Base-by-base conservation (phyloP, 305 asterid genomes). In the Andrographis paniculata region DNA sequence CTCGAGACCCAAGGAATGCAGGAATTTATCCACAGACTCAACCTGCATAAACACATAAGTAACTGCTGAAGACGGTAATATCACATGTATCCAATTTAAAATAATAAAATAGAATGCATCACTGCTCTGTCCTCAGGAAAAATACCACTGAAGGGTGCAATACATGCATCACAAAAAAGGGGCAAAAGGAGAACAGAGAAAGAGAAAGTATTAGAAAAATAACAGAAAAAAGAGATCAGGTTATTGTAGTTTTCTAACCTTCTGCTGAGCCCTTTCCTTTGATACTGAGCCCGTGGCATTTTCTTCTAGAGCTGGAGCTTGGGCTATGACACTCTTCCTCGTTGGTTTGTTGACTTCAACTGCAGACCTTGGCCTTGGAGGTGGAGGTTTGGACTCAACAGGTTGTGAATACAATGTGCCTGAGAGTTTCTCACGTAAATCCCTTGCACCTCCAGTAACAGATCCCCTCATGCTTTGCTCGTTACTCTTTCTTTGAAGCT, bases 371-470 rank as follows among this genome's bases (percentile, higher is more conserved):
- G 64, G 59, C 71, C 75, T 70, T 20, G 61, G 50, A 45, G 69
- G 71, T 14, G 69, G 74, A 50, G 71, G 58, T 52, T 65, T 76
- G 19, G 65, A 53, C 64, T 77, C 87, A 70, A 60, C 71, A 13
- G 74, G 52, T 42, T 59, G 82, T 38, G 82, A 61, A 75, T 59
- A 66, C 24, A 61, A 14, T 61, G 70, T 56, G 48, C 96, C 96
- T 43, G 99, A 91, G 24, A 91, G 92, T 77, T 80, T 81, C 74
- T 91, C 99, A 13, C 96, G 95, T 24, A 91, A 66, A 75, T 91
- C 99, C 76, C 95, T 74, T 42, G 61, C 59, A 56, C 87, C 89
- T 66, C 87, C 87, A 28, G 77, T 47, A 44, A 65, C 47, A 53
- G 95, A 67, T 56, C 81, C 82, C 55, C 64, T 72, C 58, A 55